Conservation (phyloP, 1,284 basidiomycete species). For the Ustilago loliicola region DNA sequence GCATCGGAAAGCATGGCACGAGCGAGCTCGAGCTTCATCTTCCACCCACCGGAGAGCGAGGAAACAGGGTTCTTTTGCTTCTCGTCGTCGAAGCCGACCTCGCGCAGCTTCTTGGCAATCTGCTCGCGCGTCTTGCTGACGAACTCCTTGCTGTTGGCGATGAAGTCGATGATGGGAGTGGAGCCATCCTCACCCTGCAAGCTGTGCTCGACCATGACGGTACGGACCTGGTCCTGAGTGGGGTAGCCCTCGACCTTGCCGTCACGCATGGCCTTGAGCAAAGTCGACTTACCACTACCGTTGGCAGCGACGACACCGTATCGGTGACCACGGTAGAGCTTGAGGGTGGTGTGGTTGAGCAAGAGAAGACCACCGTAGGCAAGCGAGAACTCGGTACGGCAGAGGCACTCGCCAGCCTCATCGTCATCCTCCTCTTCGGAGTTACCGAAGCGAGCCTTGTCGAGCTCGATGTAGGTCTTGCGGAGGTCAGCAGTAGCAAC, state of each 20-base stretch:
- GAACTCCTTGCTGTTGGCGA: constrained; percentile 78
- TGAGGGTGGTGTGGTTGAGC: constrained; percentile 92
- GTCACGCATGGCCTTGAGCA: constrained; percentile 94
- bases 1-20: constrained; percentile 73
- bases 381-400: constrained; percentile 92
- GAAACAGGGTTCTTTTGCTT: constrained; percentile 88
- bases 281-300: constrained; percentile 94
- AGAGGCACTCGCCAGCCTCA: constrained; percentile 77
- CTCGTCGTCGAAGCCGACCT: constrained; percentile 84
- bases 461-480: constrained; percentile 62
- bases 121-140: constrained; percentile 62
- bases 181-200: constrained; percentile 91
- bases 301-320: constrained; percentile 97
- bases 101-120: constrained; percentile 58
- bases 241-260: constrained; percentile 96
- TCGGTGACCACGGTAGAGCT: constrained; percentile 84
- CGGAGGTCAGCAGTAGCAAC: constrained; percentile 62
- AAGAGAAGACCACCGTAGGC: constrained; percentile 96
- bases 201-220: constrained; percentile 96
- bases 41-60: constrained; percentile 97
- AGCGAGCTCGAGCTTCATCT: constrained; percentile 93
- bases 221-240: constrained; percentile 84
- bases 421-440: constrained; percentile 78
- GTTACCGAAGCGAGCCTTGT: constrained; percentile 66
- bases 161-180: constrained; percentile 86